Conservation (phyloP, 495 filamentous ascomycete species). For the Aspergillus wentii region DNA sequence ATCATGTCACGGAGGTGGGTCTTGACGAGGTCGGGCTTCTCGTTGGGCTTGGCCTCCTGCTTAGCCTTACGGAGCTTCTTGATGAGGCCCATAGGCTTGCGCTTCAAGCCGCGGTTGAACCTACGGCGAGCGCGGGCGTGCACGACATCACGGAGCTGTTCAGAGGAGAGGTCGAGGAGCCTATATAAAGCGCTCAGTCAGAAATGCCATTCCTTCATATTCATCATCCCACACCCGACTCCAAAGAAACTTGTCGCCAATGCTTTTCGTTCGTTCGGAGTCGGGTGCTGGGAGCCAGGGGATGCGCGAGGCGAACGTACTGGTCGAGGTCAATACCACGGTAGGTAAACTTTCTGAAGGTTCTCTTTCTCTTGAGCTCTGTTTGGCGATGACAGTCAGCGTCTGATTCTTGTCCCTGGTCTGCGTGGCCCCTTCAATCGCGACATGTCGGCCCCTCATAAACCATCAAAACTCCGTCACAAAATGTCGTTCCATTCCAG, state of each 20-base stretch:
- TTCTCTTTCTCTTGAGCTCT: slow-evolving; percentile 98
- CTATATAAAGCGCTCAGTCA: slow-evolving; percentile 38
- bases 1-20: slow-evolving; percentile 99
- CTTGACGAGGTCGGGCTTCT: slow-evolving; percentile 99
- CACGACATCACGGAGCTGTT: slow-evolving; percentile 97
- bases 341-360: slow-evolving; percentile 99
- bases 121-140: slow-evolving; percentile 97
- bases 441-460: slow-evolving; percentile 9
- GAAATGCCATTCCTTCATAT: slow-evolving; percentile 19
- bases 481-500: slow-evolving; percentile 6
- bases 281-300: slow-evolving; percentile 48
- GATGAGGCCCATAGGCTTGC: slow-evolving; percentile 99
- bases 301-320: slow-evolving; percentile 53
- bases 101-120: slow-evolving; percentile 99
- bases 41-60: slow-evolving; percentile 99
- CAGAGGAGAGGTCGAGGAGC: slow-evolving; percentile 96
- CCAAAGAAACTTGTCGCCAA: slow-evolving; percentile 3
- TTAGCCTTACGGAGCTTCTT: slow-evolving; percentile 99
- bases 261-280: slow-evolving; percentile 52
- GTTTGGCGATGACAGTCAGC: slow-evolving; percentile 39
- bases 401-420: slow-evolving; percentile 22
- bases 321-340: slow-evolving; percentile 98
- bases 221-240: slow-evolving; percentile 2
- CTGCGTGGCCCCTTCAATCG: slow-evolving; percentile 2
- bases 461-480: slow-evolving; percentile 2